phyloP scores from a whole-genome alignment of 2,329 filamentous ascomycete genomes.

The Pseudogymnoascus sp. region DNA sequence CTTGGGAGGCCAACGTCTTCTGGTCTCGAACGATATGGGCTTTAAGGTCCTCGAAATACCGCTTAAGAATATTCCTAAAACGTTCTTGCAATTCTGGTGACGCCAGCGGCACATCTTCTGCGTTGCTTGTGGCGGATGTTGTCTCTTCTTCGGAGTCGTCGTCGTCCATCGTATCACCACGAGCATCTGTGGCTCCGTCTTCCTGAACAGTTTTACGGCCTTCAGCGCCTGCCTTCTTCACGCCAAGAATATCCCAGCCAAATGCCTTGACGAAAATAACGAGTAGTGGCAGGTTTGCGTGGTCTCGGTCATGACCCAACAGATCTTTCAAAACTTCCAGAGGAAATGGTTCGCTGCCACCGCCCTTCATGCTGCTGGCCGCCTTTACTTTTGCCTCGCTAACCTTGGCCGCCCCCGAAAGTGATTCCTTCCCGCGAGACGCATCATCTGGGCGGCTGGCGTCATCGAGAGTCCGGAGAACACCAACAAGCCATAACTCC shows the following conservation, averaged over 20 bases:
- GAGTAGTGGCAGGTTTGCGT: constrained; percentile 81
- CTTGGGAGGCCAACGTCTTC: constrained; percentile 77
- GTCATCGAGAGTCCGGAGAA: constrained; percentile 72
- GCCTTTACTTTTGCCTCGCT: constrained; percentile 51
- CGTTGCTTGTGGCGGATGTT: constrained; percentile 34
- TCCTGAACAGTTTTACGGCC: constrained; percentile 79
- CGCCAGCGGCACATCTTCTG: constrained; percentile 66
- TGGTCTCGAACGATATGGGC: constrained; percentile 84
- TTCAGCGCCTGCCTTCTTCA: constrained; percentile 63
- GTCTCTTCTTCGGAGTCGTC: constrained; percentile 46
- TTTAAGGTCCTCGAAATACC: constrained; percentile 92
- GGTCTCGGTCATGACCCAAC: constrained; percentile 86
- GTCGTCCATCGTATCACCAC: constrained; percentile 35
- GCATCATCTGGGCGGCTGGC: constrained; percentile 55
- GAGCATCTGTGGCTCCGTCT: constrained; percentile 59
- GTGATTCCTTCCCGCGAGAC: constrained; percentile 43
- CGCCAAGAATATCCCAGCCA: constrained; percentile 87
- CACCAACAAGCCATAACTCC: constrained; percentile 89
- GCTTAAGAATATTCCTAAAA: constrained; percentile 76
- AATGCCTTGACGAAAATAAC: constrained; percentile 96
- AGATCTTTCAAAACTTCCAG: constrained; percentile 97
- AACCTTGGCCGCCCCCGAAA: constrained; percentile 47
- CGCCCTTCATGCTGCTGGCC: constrained; percentile 49
- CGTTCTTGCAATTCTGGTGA: constrained; percentile 72
- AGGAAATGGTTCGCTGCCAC: constrained; percentile 82